Evolutionary conservation across 805 yeast genomes (phyloP).

Genomic region (Blastobotrys mokoenaii): DNA sequence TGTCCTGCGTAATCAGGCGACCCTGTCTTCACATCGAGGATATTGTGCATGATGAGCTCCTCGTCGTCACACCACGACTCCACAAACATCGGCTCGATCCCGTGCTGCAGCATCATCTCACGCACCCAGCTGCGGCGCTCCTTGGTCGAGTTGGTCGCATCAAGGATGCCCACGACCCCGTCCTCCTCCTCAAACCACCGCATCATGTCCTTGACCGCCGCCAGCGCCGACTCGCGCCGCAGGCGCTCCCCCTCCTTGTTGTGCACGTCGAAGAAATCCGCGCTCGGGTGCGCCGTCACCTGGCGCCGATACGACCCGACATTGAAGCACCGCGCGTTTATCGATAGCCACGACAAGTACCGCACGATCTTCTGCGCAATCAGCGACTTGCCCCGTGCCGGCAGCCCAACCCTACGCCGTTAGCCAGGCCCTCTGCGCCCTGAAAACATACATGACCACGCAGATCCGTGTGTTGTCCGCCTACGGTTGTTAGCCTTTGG

Average conservation of each 20-base stretch:
- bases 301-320: conserved; percentile 80
- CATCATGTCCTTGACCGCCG: conserved; percentile 73
- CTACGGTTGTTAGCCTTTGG: background rate
- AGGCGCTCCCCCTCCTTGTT: conserved; percentile 57
- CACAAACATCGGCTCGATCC: conserved; percentile 81
- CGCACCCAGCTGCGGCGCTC: conserved; percentile 60
- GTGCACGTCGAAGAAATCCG: conserved; percentile 65
- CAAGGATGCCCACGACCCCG: conserved; percentile 88
- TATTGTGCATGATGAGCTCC: conserved; percentile 66
- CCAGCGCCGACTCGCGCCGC: conserved; percentile 60
- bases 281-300: conserved; percentile 52
- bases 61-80: conserved; percentile 88
- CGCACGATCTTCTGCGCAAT: conserved; percentile 92
- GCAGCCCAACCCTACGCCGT: conserved; percentile 32
- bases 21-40: conserved; percentile 77
- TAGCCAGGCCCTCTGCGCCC: background rate
- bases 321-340: conserved; percentile 78
- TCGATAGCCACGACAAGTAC: conserved; percentile 85
- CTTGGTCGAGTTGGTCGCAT: conserved; percentile 83
- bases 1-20: conserved; percentile 71
- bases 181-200: conserved; percentile 73
- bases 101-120: conserved; percentile 34
- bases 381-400: conserved; percentile 79
- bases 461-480: conserved; percentile 56
- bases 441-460: conserved; percentile 50